A percentile compares a stretch with the other conserved stretches of the same genome.
These are phyloP conservation scores for Trichosporon sp. DNA, from an alignment of 1,284 basidiomycete species.

Conservation along the genomic window DNA sequence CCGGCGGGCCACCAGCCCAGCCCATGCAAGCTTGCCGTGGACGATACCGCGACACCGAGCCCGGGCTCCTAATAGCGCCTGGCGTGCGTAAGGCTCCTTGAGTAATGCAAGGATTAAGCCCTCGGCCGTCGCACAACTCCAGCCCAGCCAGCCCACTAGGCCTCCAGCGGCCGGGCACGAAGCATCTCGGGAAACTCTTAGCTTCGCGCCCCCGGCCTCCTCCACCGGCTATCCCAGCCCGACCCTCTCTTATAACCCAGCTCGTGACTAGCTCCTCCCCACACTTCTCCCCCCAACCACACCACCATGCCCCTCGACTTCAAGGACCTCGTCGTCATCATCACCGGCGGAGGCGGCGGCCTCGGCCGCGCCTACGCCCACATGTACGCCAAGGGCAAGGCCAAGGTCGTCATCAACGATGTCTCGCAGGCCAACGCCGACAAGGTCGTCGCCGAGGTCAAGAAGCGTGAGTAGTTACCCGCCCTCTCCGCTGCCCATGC, in stretches of 20 bases:
- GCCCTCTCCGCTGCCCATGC: not conserved
- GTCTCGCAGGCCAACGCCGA: slow-evolving; percentile 83
- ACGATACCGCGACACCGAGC: not conserved
- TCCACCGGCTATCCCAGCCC: not conserved
- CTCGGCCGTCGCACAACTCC: not conserved
- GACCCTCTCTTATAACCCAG: not conserved
- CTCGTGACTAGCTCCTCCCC: not conserved
- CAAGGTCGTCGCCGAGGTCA: slow-evolving; percentile 87
- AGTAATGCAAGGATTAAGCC: not conserved
- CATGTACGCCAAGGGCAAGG: slow-evolving; percentile 82
- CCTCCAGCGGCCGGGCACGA: not conserved
- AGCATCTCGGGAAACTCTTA: not conserved
- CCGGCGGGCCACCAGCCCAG: no score
- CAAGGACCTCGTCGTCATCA: slow-evolving; percentile 85
- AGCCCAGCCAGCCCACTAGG: not conserved
- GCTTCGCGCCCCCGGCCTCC: not conserved
- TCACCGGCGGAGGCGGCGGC: slow-evolving; percentile 95
- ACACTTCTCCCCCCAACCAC: not conserved
- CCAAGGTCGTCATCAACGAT: slow-evolving; percentile 93
- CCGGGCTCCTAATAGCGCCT: not conserved
- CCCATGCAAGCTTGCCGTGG: no score
- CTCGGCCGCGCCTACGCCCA: slow-evolving; percentile 89
- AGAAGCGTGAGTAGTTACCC: slow-evolving; percentile 61
- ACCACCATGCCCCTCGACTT: slow-evolving; percentile 53
- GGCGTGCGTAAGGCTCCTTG: not conserved